Base-by-base conservation (phyloP, 495 filamentous ascomycete species). In the Aspergillus panamensis region DNA sequence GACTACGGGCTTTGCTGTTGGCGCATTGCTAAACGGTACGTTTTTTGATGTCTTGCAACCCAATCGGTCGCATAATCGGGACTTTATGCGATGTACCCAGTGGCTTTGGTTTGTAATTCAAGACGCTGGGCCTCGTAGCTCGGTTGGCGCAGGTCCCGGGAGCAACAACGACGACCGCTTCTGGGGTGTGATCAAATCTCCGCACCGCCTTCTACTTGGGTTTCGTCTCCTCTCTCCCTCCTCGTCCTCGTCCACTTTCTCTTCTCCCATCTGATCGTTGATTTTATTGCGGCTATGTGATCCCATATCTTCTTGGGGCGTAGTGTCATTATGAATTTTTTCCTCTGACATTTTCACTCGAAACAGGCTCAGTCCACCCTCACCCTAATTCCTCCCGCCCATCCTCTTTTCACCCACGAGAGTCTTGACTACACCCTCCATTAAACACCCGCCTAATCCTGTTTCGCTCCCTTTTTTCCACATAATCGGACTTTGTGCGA, bases 21-120 rank as follows among this genome's bases (percentile, higher is more conserved):
- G 74, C 74, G 74, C 74, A 77, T 77, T 73, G 68, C 64, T 71
- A 65, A 69, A 72, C 65, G 69, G 74, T 77, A 77, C 63, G 74
- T 76, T 67, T 72, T 68, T 66, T 55, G 54, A 19, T 57, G 62
- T 29, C 60, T 44, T 66, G 60, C 61, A 62, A 56, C 57, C 37
- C 32, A 48, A 31, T 21, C 29, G 32, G 35, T 50, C 35, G 32
- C 17, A 50, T 45, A 39, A 37, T 58, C 30, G 51, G 51, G n/a
- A 20, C 42, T 33, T 44, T 48, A 42, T 37, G 16, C 48, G 19
- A 48, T 56, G 12, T 14, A 19, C 13, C 31, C 5, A 53, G 44
- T 6, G 16, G 8, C 21, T 49, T 16, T 35, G 14, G n/a, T 14
- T 14, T 13, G 20, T 12, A 16, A 50, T 16, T 40, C 50, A 48